These are phyloP conservation scores for Pythium chondricola DNA, from an alignment of 352 stramenopile genomes.

Conservation along the genomic window DNA sequence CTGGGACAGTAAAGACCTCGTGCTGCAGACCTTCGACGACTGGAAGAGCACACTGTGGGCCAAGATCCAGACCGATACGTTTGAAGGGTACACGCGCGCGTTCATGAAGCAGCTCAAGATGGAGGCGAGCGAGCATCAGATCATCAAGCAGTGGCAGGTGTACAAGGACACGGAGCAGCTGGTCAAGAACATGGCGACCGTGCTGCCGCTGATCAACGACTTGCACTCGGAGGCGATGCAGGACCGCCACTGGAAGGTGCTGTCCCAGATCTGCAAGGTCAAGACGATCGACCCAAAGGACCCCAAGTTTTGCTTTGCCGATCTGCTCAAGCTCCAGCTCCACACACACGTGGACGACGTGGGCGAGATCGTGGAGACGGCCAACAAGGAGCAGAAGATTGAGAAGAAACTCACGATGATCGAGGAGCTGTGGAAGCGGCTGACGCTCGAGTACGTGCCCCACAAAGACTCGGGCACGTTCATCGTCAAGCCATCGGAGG, in stretches of 20 bases:
- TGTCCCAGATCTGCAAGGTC: constrained; percentile 83
- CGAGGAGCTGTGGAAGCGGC: constrained; percentile 74
- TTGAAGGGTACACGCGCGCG: constrained; percentile 66
- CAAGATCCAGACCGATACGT: constrained; percentile 76
- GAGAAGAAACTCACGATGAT: constrained; percentile 89
- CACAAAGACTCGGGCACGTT: constrained; percentile 86
- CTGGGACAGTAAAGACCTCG: constrained; percentile 82
- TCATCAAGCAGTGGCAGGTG: constrained; percentile 85
- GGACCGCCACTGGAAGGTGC: constrained; percentile 89
- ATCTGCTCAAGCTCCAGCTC: constrained; percentile 78
- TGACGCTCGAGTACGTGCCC: constrained; percentile 82
- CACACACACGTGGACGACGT: constrained; percentile 83
- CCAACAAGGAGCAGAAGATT: constrained; percentile 88
- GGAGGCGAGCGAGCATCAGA: constrained; percentile 70
- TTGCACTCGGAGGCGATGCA: constrained; percentile 94
- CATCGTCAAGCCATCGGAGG: constrained; percentile 79
- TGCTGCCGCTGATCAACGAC: constrained; percentile 91
- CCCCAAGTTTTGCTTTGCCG: constrained; percentile 75
- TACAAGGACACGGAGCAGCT: constrained; percentile 85
- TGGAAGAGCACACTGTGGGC: constrained; percentile 83
- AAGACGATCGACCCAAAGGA: constrained; percentile 83
- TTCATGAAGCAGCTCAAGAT: constrained; percentile 87
- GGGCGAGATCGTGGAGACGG: constrained; percentile 83
- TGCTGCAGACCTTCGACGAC: constrained; percentile 76
- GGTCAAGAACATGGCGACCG: constrained; percentile 84